Conservation (phyloP, 495 filamentous ascomycete genomes). For the Neurospora sublineolata region DNA sequence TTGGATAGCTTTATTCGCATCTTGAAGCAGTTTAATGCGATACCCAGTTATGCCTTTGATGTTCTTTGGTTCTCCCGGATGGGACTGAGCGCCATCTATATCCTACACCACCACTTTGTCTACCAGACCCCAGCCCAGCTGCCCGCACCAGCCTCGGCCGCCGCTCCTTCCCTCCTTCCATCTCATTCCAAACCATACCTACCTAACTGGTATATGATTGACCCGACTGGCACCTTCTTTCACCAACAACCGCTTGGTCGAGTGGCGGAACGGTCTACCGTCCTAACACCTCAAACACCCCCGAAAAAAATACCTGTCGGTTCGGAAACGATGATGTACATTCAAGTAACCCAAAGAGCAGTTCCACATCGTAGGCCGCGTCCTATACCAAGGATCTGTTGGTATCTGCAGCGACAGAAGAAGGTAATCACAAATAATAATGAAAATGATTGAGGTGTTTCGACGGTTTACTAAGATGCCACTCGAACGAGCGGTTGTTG, state of each 20-base stretch:
- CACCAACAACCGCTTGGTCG: neutral
- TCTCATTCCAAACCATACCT: neutral
- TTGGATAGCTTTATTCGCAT: neutral
- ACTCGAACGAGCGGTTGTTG: neutral
- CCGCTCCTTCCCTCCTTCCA: neutral
- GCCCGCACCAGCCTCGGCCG: neutral
- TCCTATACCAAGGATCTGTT: neutral
- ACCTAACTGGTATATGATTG: neutral
- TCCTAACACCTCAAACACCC: neutral
- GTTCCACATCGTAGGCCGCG: neutral
- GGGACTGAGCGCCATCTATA: neutral
- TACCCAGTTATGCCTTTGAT: neutral
- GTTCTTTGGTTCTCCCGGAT: neutral
- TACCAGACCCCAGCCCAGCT: neutral
- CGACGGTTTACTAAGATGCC: neutral
- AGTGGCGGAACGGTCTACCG: neutral
- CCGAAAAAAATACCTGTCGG: neutral
- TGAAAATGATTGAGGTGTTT: neutral
- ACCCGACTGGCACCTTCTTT: neutral
- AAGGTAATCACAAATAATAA: neutral
- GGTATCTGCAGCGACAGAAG: neutral
- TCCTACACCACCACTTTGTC: neutral
- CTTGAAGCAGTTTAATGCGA: neutral
- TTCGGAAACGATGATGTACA: neutral
- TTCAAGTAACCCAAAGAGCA: neutral